Base-by-base conservation (phyloP, 1,284 basidiomycete species). In the Gomphus bonarii region DNA sequence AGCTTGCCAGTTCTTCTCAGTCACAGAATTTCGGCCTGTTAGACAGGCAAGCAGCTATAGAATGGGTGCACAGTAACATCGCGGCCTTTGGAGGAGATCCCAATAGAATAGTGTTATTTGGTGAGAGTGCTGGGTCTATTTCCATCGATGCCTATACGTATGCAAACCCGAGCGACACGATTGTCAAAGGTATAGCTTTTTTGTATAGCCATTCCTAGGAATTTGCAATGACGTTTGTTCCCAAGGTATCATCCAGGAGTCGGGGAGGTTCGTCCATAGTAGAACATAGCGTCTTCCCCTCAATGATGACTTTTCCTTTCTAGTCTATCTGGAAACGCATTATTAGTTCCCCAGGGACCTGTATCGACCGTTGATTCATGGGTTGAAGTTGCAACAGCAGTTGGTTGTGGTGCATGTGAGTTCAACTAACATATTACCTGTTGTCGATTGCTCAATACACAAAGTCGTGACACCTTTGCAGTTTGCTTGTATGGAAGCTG, bases 41-140 rank as follows among this genome's bases (percentile, higher is more conserved):
- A 5, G 74, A 76, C 57, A 71, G 69, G 8, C 67, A 72, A 33
- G 72, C 72, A 46, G 75, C 74, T 9, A 67, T 76, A 28, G 69
- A 74, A 60, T 76, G 74, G 74, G 54, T 74, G 11, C 60, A 63
- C n/a, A 64, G 65, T 16, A 75, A 76, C 55, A 70, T 71, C 11
- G 65, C 63, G 12, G 57, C 62, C 22, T 76, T 76, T 60, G 74
- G 74, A 48, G 74, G 74, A 2, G 73, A 76, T 63, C 73, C 72
- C 1, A 64, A 58, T 18, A 72, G 73, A 58, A 74, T 76, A 38
- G 72, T 69, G 1, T 31, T 57, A 38, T 57, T 57, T 43, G 55
- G 55, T 11, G 47, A 57, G 18, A 57, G 55, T 50, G 55, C 55
- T 5, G 55, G 55, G 10, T 12, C 33, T 50, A 11, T 50, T 18